Conservation (phyloP, 805 yeast genomes). For the Lipomyces lipofer region DNA sequence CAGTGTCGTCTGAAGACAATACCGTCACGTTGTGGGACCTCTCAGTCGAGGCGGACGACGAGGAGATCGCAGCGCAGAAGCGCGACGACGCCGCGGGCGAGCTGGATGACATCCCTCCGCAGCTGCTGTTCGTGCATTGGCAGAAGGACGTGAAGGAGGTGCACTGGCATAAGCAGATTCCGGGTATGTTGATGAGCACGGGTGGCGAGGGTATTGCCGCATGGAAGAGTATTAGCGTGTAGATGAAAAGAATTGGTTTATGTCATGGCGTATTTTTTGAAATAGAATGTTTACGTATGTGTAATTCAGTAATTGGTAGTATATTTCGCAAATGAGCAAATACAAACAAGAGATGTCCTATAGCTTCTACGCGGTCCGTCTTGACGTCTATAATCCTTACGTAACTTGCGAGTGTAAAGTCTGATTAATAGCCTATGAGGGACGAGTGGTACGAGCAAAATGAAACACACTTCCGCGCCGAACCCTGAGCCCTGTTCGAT, state of each 20-base stretch:
- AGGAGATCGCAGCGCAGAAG: constrained; percentile 85
- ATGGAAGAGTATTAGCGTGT: constrained; percentile 96
- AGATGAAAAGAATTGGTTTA: constrained; percentile 22
- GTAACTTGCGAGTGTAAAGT: no score
- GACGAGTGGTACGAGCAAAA: no score
- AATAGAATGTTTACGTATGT: neutral
- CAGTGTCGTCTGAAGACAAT: constrained; percentile 94
- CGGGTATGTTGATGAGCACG: constrained; percentile 91
- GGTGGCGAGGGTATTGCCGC: constrained; percentile 93
- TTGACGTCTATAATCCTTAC: neutral
- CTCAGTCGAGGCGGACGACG: constrained; percentile 98
- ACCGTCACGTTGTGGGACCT: constrained; percentile 98
- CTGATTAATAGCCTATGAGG: no score
- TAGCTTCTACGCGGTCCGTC: no score
- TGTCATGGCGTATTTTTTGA: no score
- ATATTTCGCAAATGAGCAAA: neutral
- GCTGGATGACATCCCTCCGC: constrained; percentile 89
- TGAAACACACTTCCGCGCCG: no score
- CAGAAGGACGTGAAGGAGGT: constrained; percentile 97
- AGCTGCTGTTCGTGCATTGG: constrained; percentile 95
- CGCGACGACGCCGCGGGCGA: constrained; percentile 65
- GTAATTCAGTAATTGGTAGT: neutral
- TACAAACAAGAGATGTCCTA: neutral
- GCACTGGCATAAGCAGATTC: constrained; percentile 96
- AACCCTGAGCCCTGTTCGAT: no score